Base-by-base conservation (phyloP, 2,329 filamentous ascomycete species). In the Fusarium palustre region DNA sequence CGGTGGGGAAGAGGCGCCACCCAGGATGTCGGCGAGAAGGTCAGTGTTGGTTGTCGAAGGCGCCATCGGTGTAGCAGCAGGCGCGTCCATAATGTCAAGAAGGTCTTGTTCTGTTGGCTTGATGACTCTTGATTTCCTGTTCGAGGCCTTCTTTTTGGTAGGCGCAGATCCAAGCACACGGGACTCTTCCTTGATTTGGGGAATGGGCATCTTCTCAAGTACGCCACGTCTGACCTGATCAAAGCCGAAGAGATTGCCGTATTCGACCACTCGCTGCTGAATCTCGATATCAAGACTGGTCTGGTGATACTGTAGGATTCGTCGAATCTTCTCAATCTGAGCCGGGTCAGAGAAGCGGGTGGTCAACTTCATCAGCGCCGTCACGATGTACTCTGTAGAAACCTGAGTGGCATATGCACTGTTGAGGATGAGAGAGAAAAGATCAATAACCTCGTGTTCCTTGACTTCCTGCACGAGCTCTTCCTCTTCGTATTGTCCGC, bases 131-230 rank as follows among this genome's bases (percentile, higher is more conserved):
- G 90, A 89, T 78, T 90, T 92, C 73, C 93, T 89, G 77, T 92
- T 93, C 62, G 88, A 86, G 49, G 90, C 89, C 78, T 88, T 90
- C 68, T 86, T 85, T 74, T 91, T 88, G 79, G 90, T 90, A 2
- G 88, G 85, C 2, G 93, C 90, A 75, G 95, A 92, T 43, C 94
- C 94, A 20, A 99, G 85, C 5, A 97, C 94, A 64, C 95, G 87
- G 56, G 96, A 95, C 78, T 97, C 93, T 78, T 99, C 96, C 71
- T 95, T 93, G 76, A 99, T 98, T 79, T 98, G 95, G 11, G 96
- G 96, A 3, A 96, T 89, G 10, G 96, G 96, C 97, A 99, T 99
- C 79, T 96, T 97, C 81, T 99, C 96, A 13, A 99, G 84, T 4
- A 99, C 96, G 60, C 96, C 96, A 63, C 88, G 88, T 56, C 95